These are phyloP conservation scores for Pseudocercospora ulei DNA, from an alignment of 2,329 filamentous ascomycete species.

Conservation along the genomic window DNA sequence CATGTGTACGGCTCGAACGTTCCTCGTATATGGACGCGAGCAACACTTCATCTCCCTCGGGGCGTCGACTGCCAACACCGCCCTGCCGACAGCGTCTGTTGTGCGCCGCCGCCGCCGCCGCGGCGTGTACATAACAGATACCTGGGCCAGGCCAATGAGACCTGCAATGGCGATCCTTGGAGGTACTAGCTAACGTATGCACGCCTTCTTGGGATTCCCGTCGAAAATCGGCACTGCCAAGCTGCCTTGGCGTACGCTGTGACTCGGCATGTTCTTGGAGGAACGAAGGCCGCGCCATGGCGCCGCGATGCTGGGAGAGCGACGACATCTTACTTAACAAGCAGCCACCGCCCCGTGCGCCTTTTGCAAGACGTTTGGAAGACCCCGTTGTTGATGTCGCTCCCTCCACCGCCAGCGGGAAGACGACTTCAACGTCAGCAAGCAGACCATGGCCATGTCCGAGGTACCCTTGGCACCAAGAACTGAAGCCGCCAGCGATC, in stretches of 20 bases:
- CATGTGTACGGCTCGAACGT: neutral
- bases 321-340: constrained; percentile 17
- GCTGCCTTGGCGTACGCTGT: constrained; percentile 5
- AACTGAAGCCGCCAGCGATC: constrained; percentile 9
- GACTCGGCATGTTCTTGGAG: constrained; percentile 14
- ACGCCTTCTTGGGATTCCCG: constrained; percentile 9
- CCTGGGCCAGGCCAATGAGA: constrained; percentile 16
- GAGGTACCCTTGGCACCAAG: constrained; percentile 23
- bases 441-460: constrained; percentile 18
- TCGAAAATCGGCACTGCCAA: constrained; percentile 11
- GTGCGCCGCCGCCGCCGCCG: constrained; percentile 9
- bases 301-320: constrained; percentile 12
- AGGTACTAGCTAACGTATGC: constrained; percentile 6
- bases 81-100: constrained; percentile 8
- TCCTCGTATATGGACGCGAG: too few relatives aligned
- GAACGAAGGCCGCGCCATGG: constrained; percentile 7
- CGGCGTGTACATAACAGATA: constrained; percentile 10
- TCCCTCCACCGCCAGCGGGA: constrained; percentile 6
- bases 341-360: constrained; percentile 11
- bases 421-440: constrained; percentile 7
- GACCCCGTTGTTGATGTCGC: constrained; percentile 14
- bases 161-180: constrained; percentile 15
- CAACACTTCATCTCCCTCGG: neutral
- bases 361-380: constrained; percentile 7
- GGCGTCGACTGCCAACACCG: constrained; percentile 8